These are phyloP conservation scores for Decorospora gaudefroyi DNA, from an alignment of 2,329 filamentous ascomycete species.

Conservation along the genomic window DNA sequence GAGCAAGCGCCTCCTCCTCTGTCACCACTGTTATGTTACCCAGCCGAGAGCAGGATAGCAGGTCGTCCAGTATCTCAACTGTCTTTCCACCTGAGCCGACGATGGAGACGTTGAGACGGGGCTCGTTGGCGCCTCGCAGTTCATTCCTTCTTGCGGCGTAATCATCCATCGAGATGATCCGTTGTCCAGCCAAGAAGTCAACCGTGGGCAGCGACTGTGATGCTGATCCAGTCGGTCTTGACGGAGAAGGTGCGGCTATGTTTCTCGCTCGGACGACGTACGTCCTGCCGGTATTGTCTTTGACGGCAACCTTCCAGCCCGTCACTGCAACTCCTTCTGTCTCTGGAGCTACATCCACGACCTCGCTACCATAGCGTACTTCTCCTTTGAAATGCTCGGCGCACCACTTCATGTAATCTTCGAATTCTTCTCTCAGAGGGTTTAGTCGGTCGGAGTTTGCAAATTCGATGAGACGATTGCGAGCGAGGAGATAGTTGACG, in stretches of 20 bases:
- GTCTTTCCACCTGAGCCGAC: conserved; percentile 38
- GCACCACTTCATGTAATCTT: conserved; percentile 47
- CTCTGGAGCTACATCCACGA: conserved; percentile 37
- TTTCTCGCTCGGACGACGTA: conserved; percentile 34
- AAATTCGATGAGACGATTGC: conserved; percentile 42
- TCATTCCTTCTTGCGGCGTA: conserved; percentile 40
- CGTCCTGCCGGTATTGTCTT: conserved; percentile 30
- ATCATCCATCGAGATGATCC: conserved; percentile 41
- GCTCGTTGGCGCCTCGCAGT: conserved; percentile 34
- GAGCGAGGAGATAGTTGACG: conserved; percentile 41
- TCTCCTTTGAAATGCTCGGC: conserved; percentile 42
- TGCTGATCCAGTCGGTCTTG: conserved; percentile 17
- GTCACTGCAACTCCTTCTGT: conserved; percentile 22
- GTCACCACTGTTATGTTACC: conserved; percentile 45
- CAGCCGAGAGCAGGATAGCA: conserved; percentile 40
- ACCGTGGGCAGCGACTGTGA: conserved; percentile 29
- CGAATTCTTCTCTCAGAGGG: conserved; percentile 46
- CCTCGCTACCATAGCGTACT: conserved; percentile 41
- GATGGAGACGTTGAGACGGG: conserved; percentile 38
- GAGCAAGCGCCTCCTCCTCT: conserved; percentile 38
- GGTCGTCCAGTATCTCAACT: conserved; percentile 41
- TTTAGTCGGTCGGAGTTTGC: conserved; percentile 46
- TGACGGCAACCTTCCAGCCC: conserved; percentile 38
- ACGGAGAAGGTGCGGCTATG: conserved; percentile 35
- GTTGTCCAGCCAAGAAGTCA: conserved; percentile 41